Evolutionary conservation across 176 grass and related monocot species (phyloP).

Genomic region (Musa schizocarpa): DNA sequence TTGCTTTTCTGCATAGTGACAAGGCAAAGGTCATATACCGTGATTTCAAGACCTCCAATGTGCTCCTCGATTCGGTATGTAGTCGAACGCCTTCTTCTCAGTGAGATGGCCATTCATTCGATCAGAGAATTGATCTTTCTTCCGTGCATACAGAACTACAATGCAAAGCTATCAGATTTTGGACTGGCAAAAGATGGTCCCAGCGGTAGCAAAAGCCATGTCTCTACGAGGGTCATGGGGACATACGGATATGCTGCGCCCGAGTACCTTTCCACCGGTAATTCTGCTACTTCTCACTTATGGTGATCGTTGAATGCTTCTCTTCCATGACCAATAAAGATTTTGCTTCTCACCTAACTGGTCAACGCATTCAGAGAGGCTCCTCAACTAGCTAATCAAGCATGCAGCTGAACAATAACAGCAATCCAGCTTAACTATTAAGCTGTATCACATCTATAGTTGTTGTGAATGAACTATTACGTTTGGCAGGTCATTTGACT

Average conservation of each 20-base stretch:
- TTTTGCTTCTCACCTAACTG: too few species aligned
- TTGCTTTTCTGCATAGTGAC: conserved; percentile 5
- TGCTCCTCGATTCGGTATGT: conserved; percentile 10
- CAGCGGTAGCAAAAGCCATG: background rate
- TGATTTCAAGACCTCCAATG: conserved; percentile 6
- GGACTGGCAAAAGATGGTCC: conserved; percentile 7
- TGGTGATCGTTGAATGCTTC: too few species aligned
- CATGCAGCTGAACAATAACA: too few species aligned
- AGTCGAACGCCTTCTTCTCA: too few species aligned
- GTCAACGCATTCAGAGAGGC: too few species aligned
- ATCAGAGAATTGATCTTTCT: background rate
- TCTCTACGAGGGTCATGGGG: conserved; percentile 6
- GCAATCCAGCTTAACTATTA: too few species aligned
- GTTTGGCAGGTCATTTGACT: conserved; percentile 2
- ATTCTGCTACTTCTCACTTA: background rate
- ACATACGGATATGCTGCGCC: conserved; percentile 1
- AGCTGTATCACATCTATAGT: too few species aligned
- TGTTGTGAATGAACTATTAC: too few species aligned
- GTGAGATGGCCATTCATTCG: background rate
- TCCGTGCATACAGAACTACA: background rate
- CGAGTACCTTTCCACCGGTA: background rate
- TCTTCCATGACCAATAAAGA: too few species aligned
- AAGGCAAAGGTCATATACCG: conserved; percentile 3
- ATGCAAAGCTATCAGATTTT: conserved; percentile 4
- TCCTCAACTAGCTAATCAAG: too few species aligned